Evolutionary conservation across 192 early-diverging fungal genomes (phyloP).

Genomic region (Coemansia sp.): DNA sequence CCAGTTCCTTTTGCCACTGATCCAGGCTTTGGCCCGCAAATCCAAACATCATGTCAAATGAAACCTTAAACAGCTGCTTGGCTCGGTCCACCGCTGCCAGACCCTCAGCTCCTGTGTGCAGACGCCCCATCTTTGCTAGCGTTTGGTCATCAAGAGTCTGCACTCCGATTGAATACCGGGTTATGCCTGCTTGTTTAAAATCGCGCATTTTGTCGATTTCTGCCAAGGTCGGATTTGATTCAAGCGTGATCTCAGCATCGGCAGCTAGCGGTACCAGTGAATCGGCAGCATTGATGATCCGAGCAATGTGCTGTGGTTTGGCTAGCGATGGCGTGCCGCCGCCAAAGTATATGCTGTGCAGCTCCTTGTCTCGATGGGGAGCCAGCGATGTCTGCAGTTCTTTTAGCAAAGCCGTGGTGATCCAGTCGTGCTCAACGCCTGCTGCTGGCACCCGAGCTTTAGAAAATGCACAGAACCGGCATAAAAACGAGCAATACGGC

Average conservation of each 20-base stretch:
- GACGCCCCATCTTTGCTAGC: slow-evolving; percentile 43
- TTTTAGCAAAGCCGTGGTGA: slow-evolving; percentile 22
- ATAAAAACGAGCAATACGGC: slow-evolving; percentile 57
- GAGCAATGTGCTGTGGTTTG: slow-evolving; percentile 22
- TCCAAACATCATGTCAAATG: slow-evolving; percentile 57
- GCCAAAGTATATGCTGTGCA: slow-evolving; percentile 56
- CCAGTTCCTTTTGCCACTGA: slow-evolving; percentile 44
- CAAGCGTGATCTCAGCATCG: slow-evolving; percentile 53
- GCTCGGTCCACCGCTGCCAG: slow-evolving; percentile 38
- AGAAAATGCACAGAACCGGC: slow-evolving; percentile 58
- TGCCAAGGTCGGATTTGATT: slow-evolving; percentile 43
- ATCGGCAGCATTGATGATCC: slow-evolving; percentile 26
- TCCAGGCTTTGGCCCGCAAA: slow-evolving; percentile 44
- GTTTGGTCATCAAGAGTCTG: slow-evolving; percentile 49
- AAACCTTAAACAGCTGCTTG: slow-evolving; percentile 30
- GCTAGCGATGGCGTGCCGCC: slow-evolving; percentile 60
- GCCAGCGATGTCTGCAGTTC: slow-evolving; percentile 28
- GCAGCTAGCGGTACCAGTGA: slow-evolving; percentile 20
- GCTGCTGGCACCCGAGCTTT: slow-evolving; percentile 25
- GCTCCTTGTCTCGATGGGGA: slow-evolving; percentile 14
- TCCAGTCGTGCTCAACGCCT: slow-evolving; percentile 22
- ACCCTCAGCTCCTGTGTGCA: slow-evolving; percentile 49
- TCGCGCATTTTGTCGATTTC: slow-evolving; percentile 43
- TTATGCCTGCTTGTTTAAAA: slow-evolving; percentile 47
- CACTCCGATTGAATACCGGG: slow-evolving; percentile 55